Evolutionary conservation across 164 flowering plant genomes (phyloP).

Genomic region (Stephania japonica): DNA sequence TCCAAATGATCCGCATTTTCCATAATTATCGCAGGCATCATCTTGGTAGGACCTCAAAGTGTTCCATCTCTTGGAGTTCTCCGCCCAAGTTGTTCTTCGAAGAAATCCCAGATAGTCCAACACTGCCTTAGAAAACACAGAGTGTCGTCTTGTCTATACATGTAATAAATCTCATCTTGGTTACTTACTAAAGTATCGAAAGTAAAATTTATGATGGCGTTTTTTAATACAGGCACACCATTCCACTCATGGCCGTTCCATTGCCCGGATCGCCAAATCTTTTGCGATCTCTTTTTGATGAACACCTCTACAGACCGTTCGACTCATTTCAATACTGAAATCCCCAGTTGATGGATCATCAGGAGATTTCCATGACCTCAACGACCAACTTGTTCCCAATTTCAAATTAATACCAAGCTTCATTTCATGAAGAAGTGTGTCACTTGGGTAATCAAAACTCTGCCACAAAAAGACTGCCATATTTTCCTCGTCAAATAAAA

Average conservation of each 20-base stretch:
- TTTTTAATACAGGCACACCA: constrained; percentile 16
- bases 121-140: too few relatives aligned
- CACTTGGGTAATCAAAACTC: neutral
- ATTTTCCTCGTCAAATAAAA: constrained; percentile 12
- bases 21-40: constrained; percentile 1
- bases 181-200: neutral
- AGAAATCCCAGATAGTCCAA: neutral
- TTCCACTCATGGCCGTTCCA: constrained; percentile 10
- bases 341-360: constrained; percentile 18
- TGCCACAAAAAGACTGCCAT: neutral
- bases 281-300: constrained; percentile 11
- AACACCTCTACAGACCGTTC: constrained; percentile 22
- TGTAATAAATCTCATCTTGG: too few relatives aligned
- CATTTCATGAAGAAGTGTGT: neutral
- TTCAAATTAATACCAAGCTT: constrained; percentile 31
- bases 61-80: neutral
- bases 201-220: constrained; percentile 1
- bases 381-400: constrained; percentile 26
- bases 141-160: too few relatives aligned
- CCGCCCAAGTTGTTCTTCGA: neutral
- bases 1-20: constrained; percentile 1
- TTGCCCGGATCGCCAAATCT: constrained; percentile 26
- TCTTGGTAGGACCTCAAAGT: neutral
- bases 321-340: constrained; percentile 16
- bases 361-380: constrained; percentile 25